Percentiles rank a stretch among this genome's conserved stretches.
Evolutionary conservation across 352 stramenopile species (phyloP).

Genomic region (Halophytophthora batemanensis): DNA sequence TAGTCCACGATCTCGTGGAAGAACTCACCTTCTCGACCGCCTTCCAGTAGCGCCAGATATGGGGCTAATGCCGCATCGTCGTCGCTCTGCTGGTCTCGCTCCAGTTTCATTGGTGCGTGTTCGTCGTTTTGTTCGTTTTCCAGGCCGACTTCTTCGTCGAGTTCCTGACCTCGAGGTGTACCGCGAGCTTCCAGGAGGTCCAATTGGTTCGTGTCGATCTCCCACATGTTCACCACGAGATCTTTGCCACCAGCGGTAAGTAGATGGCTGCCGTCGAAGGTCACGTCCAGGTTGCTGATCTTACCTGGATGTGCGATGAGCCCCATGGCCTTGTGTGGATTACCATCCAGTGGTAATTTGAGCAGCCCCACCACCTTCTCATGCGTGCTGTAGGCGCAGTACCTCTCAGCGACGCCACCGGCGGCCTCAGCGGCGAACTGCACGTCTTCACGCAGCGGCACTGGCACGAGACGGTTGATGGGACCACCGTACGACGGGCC

Average conservation of each 20-base stretch:
- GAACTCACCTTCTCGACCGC: slow-evolving; percentile 72
- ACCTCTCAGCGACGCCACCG: slow-evolving; percentile 41
- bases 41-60: slow-evolving; percentile 87
- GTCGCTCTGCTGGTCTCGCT: slow-evolving; percentile 9
- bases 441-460: slow-evolving; percentile 41
- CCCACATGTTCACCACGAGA: slow-evolving; percentile 91
- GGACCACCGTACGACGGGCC: slow-evolving; percentile 88
- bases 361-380: slow-evolving; percentile 84
- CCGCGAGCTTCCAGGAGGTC: slow-evolving; percentile 59
- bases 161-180: slow-evolving; percentile 10
- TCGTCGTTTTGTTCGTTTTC: not conserved
- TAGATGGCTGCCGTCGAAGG: slow-evolving; percentile 82
- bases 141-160: not conserved
- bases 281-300: slow-evolving; percentile 86
- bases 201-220: slow-evolving; percentile 73
- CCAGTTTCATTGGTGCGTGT: not conserved
- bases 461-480: slow-evolving; percentile 74
- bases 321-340: slow-evolving; percentile 90
- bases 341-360: slow-evolving; percentile 90
- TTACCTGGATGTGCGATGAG: slow-evolving; percentile 89
- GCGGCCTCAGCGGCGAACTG: slow-evolving; percentile 13
- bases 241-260: slow-evolving; percentile 88
- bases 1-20: slow-evolving; percentile 94
- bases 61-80: slow-evolving; percentile 44
- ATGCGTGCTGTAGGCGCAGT: slow-evolving; percentile 78